These are phyloP conservation scores for Cyberlindnera maritima DNA, from an alignment of 805 yeast species.

Conservation along the genomic window DNA sequence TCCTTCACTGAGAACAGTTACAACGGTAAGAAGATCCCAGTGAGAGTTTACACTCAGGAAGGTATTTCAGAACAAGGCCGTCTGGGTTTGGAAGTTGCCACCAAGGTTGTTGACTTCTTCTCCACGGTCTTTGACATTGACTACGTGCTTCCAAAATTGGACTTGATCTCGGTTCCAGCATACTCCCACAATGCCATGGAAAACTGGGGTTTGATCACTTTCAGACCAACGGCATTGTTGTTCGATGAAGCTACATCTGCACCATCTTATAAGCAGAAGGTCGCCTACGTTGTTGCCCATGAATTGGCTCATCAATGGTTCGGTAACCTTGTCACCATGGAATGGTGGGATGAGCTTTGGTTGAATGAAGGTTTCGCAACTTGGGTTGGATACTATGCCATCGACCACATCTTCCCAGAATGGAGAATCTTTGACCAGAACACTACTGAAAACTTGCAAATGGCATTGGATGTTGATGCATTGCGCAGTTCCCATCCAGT, in stretches of 20 bases:
- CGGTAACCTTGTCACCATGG: constrained; percentile 87
- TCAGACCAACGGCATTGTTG: constrained; percentile 70
- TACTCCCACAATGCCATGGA: constrained; percentile 90
- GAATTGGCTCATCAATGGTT: constrained; percentile 93
- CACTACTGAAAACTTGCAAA: constrained; percentile 68
- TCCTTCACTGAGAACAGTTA: constrained; percentile 30
- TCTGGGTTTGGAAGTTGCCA: constrained; percentile 70
- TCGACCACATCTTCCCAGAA: constrained; percentile 69
- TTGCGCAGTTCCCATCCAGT: constrained; percentile 82
- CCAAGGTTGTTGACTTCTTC: constrained; percentile 69
- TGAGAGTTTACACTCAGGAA: constrained; percentile 76
- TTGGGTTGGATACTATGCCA: constrained; percentile 84
- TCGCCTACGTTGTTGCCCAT: constrained; percentile 82
- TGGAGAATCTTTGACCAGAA: constrained; percentile 84
- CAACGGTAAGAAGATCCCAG: constrained; percentile 67
- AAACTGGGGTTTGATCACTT: constrained; percentile 81
- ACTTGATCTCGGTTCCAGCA: constrained; percentile 76
- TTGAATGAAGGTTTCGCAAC: constrained; percentile 88
- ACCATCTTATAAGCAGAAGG: constrained; percentile 60
- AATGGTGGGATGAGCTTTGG: constrained; percentile 91
- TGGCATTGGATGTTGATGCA: constrained; percentile 70
- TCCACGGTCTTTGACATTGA: constrained; percentile 70
- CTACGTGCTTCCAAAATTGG: constrained; percentile 79
- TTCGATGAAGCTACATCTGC: constrained; percentile 68
- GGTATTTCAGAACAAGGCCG: constrained; percentile 70